Evolutionary conservation across 495 filamentous ascomycete species (phyloP).

Genomic region (Penicillium chermesinum): DNA sequence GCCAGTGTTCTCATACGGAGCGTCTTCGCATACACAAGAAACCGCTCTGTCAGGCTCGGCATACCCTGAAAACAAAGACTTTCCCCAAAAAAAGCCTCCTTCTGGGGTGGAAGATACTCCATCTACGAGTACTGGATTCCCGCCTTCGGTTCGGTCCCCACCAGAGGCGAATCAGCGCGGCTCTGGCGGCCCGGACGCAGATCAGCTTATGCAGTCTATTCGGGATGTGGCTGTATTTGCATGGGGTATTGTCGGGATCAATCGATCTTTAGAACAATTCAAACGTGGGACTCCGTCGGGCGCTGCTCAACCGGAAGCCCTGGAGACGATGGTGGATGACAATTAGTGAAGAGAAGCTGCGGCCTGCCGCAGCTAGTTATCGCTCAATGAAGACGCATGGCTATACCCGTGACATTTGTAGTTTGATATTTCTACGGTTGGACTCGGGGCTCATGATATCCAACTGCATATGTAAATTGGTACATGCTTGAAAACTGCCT

Average conservation of each 20-base stretch:
- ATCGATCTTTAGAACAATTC: slow-evolving; percentile 64
- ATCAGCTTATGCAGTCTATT: slow-evolving; percentile 73
- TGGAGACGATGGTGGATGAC: slow-evolving; percentile 24
- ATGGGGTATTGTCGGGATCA: slow-evolving; percentile 64
- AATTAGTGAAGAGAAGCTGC: slow-evolving; percentile 2
- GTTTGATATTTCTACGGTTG: too few relatives aligned
- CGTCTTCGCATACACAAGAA: slow-evolving; percentile 7
- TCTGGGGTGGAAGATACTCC: neutral
- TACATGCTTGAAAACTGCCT: too few relatives aligned
- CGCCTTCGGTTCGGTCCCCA: slow-evolving; percentile 1
- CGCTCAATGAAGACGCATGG: too few relatives aligned
- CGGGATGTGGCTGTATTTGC: slow-evolving; percentile 63
- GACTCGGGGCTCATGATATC: too few relatives aligned
- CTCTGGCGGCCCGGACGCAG: slow-evolving; percentile 43
- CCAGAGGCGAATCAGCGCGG: neutral
- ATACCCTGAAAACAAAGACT: slow-evolving; percentile 6
- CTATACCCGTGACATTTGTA: too few relatives aligned
- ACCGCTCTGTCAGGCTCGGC: neutral
- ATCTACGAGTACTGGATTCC: neutral
- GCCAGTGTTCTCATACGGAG: slow-evolving; percentile 43
- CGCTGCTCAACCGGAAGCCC: slow-evolving; percentile 54
- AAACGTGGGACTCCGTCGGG: slow-evolving; percentile 56
- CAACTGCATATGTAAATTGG: too few relatives aligned
- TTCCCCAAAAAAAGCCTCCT: slow-evolving; percentile 13
- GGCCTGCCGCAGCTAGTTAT: slow-evolving; percentile 7